phyloP scores from a whole-genome alignment of 2,329 filamentous ascomycete species.

The Fusarium ambrosium region DNA sequence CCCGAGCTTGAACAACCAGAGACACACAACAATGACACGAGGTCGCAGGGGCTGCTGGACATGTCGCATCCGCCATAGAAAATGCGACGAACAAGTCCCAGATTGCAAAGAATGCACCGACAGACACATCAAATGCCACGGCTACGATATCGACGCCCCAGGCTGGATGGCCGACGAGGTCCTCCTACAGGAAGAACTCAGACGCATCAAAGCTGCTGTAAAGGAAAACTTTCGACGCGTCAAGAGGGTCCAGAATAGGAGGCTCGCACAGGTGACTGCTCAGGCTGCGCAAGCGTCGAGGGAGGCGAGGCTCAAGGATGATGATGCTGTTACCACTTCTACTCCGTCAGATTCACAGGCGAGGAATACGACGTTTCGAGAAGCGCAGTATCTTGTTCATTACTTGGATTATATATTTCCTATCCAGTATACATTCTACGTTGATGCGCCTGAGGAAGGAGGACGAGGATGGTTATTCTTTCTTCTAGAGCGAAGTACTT shows the following conservation, averaged over 20 bases:
- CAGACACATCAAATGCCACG: conserved; percentile 42
- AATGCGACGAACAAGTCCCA: conserved; percentile 46
- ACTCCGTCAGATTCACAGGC: neutral
- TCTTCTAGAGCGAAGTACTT: conserved; percentile 10
- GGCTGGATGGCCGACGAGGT: conserved; percentile 50
- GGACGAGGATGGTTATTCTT: conserved; percentile 48
- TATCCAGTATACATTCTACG: conserved; percentile 45
- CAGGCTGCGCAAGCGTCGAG: neutral
- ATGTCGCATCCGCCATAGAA: conserved; percentile 47
- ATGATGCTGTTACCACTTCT: neutral
- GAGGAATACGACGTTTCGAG: conserved; percentile 33
- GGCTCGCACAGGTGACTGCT: neutral
- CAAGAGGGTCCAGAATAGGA: conserved; percentile 22
- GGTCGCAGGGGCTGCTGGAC: conserved; percentile 48
- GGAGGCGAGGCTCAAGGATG: neutral
- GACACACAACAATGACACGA: neutral
- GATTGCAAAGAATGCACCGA: conserved; percentile 44
- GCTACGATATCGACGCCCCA: conserved; percentile 50
- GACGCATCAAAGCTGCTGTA: conserved; percentile 41
- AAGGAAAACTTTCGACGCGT: conserved; percentile 42
- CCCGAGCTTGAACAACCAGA: neutral
- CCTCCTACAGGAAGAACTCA: conserved; percentile 47
- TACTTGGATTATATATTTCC: conserved; percentile 49
- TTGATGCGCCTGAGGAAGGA: conserved; percentile 42
- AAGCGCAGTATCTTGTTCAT: conserved; percentile 47